A percentile compares a stretch with the other conserved stretches of the same genome.
phyloP scores from a whole-genome alignment of 2,329 filamentous ascomycete genomes.

The Penicillium italicum region DNA sequence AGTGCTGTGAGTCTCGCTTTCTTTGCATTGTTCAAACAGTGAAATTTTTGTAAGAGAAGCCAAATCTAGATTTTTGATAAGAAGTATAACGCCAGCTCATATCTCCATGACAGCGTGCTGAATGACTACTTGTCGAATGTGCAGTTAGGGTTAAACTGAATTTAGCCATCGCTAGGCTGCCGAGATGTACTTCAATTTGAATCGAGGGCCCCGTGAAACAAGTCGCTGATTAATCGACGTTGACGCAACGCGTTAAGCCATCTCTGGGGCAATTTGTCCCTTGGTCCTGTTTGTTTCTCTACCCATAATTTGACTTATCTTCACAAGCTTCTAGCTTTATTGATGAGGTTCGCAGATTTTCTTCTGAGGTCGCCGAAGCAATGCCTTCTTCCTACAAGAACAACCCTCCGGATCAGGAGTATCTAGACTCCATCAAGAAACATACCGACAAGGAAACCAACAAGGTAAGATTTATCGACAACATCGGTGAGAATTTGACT shows the following conservation, averaged over 20 bases:
- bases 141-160: too few species aligned
- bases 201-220: too few species aligned
- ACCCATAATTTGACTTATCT: not conserved
- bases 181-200: too few species aligned
- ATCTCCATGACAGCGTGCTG: too few species aligned
- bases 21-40: not conserved
- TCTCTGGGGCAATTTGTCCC: not conserved
- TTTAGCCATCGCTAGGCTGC: too few species aligned
- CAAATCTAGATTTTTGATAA: too few species aligned
- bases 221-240: too few species aligned
- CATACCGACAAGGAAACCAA: not conserved
- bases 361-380: not conserved
- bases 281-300: not conserved
- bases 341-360: not conserved
- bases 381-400: not conserved
- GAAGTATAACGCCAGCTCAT: too few species aligned
- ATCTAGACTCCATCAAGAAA: not conserved
- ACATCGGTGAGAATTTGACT: not conserved
- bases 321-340: not conserved
- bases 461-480: not conserved
- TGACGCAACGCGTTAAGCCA: not conserved
- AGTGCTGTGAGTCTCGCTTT: not conserved
- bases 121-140: too few species aligned
- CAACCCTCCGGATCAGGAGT: not conserved
- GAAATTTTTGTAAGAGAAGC: not conserved